These are phyloP conservation scores for Didymella lethalis DNA, from an alignment of 2,329 filamentous ascomycete species.

Conservation along the genomic window DNA sequence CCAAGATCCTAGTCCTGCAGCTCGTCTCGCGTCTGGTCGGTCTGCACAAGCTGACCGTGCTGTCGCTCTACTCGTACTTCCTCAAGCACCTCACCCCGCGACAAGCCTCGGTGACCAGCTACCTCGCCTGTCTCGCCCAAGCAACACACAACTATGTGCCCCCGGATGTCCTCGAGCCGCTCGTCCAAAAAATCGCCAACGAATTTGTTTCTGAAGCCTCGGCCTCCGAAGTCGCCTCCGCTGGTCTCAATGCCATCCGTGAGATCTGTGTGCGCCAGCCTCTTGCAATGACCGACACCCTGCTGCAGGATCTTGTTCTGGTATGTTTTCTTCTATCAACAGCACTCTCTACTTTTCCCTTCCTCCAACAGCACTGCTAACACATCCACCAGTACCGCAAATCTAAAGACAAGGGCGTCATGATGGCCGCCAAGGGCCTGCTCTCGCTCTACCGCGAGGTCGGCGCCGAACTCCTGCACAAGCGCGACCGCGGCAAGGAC, in stretches of 20 bases:
- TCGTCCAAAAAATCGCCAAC: slow-evolving; percentile 95
- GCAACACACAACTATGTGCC: slow-evolving; percentile 90
- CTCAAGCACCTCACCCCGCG: slow-evolving; percentile 86
- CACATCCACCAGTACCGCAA: slow-evolving; percentile 71
- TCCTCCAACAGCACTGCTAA: slow-evolving; percentile 11
- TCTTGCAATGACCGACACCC: slow-evolving; percentile 92
- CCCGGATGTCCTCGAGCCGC: slow-evolving; percentile 87
- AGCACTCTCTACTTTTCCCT: too few relatives aligned
- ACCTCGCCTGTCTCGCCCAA: slow-evolving; percentile 91
- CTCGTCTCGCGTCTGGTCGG: slow-evolving; percentile 90
- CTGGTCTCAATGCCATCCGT: slow-evolving; percentile 91
- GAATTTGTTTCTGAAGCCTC: slow-evolving; percentile 97
- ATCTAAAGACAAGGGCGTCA: slow-evolving; percentile 98
- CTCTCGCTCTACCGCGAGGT: slow-evolving; percentile 91
- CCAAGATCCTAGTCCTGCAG: slow-evolving; percentile 88
- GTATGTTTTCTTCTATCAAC: slow-evolving; percentile 14
- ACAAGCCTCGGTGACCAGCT: slow-evolving; percentile 89
- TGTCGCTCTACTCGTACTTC: slow-evolving; percentile 95
- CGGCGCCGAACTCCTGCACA: slow-evolving; percentile 85
- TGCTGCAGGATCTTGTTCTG: slow-evolving; percentile 95
- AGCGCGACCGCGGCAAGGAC: slow-evolving; percentile 89
- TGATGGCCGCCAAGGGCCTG: slow-evolving; percentile 96
- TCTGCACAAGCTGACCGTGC: slow-evolving; percentile 87
- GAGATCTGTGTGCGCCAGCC: slow-evolving; percentile 94
- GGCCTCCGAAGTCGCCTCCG: slow-evolving; percentile 87